A percentile compares a stretch with the other conserved stretches of the same genome.
Conservation (phyloP, 225 moss, liverwort and hornwort genomes). For the Marchantia polymorpha region DNA sequence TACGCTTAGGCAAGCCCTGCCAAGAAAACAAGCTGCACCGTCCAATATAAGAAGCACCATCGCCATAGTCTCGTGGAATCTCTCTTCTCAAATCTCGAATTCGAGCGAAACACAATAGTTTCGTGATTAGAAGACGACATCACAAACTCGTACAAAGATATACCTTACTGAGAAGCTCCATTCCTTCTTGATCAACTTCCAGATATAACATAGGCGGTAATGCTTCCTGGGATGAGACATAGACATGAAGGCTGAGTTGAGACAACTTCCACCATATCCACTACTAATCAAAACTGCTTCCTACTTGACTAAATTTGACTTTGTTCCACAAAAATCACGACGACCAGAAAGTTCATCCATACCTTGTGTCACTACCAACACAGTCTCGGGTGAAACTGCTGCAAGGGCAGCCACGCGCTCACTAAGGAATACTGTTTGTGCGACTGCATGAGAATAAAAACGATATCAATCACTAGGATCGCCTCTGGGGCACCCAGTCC, state of each 20-base stretch:
- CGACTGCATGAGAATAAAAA: constrained; percentile 7
- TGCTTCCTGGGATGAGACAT: constrained; percentile 17
- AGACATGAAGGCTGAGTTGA: neutral
- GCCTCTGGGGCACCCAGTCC: too few relatives aligned
- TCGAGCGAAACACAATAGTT: neutral
- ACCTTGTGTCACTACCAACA: constrained; percentile 33
- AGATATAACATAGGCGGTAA: constrained; percentile 27
- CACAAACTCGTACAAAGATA: neutral
- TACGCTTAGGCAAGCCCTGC: constrained; percentile 30
- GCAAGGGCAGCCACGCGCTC: constrained; percentile 25
- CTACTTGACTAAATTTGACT: too few relatives aligned
- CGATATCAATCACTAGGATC: neutral
- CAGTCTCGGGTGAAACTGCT: constrained; percentile 24
- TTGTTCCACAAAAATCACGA: neutral
- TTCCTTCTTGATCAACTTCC: constrained; percentile 29
- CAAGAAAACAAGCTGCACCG: constrained; percentile 21
- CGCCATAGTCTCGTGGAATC: neutral
- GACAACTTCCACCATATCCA: neutral
- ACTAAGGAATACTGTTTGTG: constrained; percentile 26
- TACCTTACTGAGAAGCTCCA: constrained; percentile 24
- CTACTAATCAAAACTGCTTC: neutral
- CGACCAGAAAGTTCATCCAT: neutral
- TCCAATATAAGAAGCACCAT: neutral
- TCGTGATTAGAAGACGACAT: neutral
- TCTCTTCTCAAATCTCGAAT: neutral